Percentiles rank a stretch among this genome's conserved stretches.
Conservation (phyloP, 2,329 filamentous ascomycete species). For the Epichloe coenophiala region DNA sequence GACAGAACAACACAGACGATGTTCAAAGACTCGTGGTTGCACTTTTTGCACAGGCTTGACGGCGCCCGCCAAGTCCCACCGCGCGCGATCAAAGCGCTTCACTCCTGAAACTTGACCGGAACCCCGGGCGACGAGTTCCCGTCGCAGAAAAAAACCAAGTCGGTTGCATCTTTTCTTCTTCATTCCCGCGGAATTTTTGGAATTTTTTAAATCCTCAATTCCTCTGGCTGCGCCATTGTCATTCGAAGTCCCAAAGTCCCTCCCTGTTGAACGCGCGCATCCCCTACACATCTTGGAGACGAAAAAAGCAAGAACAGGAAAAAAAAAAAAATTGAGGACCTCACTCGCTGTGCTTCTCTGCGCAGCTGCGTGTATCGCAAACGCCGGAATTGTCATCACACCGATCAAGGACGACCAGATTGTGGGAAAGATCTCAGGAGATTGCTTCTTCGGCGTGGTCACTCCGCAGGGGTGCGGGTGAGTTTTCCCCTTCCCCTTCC, state of each 20-base stretch:
- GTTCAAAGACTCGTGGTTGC: too few species aligned
- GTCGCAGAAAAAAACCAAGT: constrained; percentile 2
- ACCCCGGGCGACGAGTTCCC: constrained; percentile 1
- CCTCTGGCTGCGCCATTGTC: neutral
- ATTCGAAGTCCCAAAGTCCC: too few species aligned
- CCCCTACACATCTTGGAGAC: neutral
- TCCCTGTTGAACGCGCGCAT: neutral
- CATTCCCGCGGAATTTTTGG: too few species aligned
- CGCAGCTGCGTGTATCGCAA: constrained; percentile 31
- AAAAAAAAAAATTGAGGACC: constrained; percentile 15
- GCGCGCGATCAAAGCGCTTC: neutral
- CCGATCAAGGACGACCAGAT: constrained; percentile 38
- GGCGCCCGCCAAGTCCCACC: neutral
- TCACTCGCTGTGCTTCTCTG: constrained; percentile 21
- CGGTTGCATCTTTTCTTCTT: neutral
- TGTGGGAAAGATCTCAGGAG: constrained; percentile 29
- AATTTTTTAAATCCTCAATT: neutral
- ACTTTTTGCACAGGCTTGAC: neutral
- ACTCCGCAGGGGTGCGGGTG: constrained; percentile 46
- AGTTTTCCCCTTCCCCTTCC: constrained; percentile 12
- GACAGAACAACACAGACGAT: too few species aligned
- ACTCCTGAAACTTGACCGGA: constrained; percentile 16
- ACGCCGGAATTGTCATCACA: constrained; percentile 41
- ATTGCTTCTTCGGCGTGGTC: constrained; percentile 43
- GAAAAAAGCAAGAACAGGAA: too few species aligned